A percentile compares a stretch with the other conserved stretches of the same genome.
Conservation (phyloP, 116 monocot genomes). For the Trichopus zeylanicus region DNA sequence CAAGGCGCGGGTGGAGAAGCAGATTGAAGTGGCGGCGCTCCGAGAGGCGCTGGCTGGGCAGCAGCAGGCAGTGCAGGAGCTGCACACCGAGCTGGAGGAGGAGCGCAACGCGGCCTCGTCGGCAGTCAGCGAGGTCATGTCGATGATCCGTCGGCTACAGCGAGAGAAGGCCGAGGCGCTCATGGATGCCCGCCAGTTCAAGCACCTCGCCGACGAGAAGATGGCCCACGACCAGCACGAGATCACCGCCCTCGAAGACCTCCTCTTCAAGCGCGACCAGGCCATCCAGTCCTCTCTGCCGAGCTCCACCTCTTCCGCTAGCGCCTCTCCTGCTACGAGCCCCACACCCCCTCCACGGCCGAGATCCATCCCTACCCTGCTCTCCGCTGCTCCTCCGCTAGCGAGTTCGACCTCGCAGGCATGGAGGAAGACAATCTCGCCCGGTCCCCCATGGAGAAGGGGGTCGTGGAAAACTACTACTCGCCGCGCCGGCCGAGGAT, state of each 20-base stretch:
- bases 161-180: conserved; percentile 76
- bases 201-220: conserved; percentile 73
- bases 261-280: conserved; percentile 50
- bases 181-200: conserved; percentile 88
- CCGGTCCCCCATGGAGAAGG: conserved; percentile 21
- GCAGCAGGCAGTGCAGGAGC: conserved; percentile 46
- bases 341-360: conserved; percentile 11
- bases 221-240: conserved; percentile 80
- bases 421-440: too few species aligned
- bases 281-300: conserved; percentile 38
- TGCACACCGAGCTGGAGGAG: conserved; percentile 66
- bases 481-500: background rate
- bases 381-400: conserved; percentile 3
- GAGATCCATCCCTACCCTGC: conserved; percentile 2
- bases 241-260: conserved; percentile 52
- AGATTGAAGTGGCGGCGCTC: conserved; percentile 54
- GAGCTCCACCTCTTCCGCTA: conserved; percentile 54
- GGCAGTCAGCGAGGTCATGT: conserved; percentile 77
- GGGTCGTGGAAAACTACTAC: conserved; percentile 8
- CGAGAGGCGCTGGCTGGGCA: conserved; percentile 54
- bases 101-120: conserved; percentile 72
- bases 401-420: conserved; percentile 6
- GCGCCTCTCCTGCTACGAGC: conserved; percentile 34
- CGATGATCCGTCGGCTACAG: conserved; percentile 97
- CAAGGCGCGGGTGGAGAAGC: conserved; percentile 41